Base-by-base conservation (phyloP, 2,329 filamentous ascomycete genomes). In the Fusarium sp. region DNA sequence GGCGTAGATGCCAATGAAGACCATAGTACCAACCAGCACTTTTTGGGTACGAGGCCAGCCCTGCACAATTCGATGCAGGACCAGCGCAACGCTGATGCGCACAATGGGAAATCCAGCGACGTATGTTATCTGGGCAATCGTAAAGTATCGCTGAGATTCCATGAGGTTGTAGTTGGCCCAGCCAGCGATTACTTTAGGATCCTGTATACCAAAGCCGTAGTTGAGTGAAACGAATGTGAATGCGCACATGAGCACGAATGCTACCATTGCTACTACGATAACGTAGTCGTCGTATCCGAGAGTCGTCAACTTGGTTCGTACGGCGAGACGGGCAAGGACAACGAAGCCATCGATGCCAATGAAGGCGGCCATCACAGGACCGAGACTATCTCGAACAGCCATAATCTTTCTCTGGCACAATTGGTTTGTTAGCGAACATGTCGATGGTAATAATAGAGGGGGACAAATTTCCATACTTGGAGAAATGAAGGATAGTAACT, bases 241-340 rank as follows among this genome's bases (percentile, higher is more conserved):
- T 3, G 55, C 26, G 23, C 55, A 57, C 55, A 57, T 57, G 5
- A 57, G 37, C 2, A 30, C 28, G 4, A 57, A 57, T 15, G 15
- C 37, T 15, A 57, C 5, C 15, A 57, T 40, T 9, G 37, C 55
- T 26, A 57, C 31, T 18, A 28, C 31, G 10, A 57, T 57, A 2
- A 54, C 55, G 36, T 57, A 57, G 8, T 57, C 55, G 15, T 54
- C 55, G 15, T 57, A 57, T 23, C 55, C 55, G 23, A 57, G 55
- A 1, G 55, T 57, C 3, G 47, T 57, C 16, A 62, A 15, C 16
- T 62, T 62, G 13, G 18, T 42, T 8, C 59, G 59, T 10, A 62
- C 57, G n/a, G 34, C 47, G 30, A 62, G 33, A 20, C 59, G 59
- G 0, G 56, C 59, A 10, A 62, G 56, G 12, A 62, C 56, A n/a